Percentiles rank a stretch among this genome's conserved stretches.
Conservation (phyloP, 371 early-diverging fungal species). For the Lichtheimia hyalospora region DNA sequence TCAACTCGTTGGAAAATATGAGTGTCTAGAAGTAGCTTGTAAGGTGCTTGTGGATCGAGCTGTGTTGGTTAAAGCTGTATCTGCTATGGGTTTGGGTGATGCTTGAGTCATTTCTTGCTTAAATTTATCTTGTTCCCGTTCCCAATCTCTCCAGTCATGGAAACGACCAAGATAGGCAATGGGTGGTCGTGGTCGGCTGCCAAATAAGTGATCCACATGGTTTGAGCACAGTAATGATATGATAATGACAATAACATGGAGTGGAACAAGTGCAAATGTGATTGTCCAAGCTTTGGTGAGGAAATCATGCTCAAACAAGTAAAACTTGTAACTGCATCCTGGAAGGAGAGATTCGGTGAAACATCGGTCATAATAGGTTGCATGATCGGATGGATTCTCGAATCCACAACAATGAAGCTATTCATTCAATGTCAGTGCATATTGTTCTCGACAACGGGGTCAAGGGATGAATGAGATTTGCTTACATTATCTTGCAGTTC, state of each 20-base stretch:
- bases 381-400: constrained; percentile 37
- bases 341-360: constrained; percentile 30
- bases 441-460: neutral
- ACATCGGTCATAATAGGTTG: constrained; percentile 23
- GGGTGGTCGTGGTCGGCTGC: constrained; percentile 14
- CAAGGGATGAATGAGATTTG: neutral
- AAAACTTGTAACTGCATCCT: constrained; percentile 30
- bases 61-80: neutral
- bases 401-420: constrained; percentile 37
- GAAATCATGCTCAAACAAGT: constrained; percentile 23
- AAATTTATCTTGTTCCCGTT: constrained; percentile 4
- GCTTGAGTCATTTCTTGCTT: neutral
- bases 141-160: constrained; percentile 19
- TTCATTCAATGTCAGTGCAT: neutral
- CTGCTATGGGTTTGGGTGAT: neutral
- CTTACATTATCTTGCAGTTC: constrained; percentile 24
- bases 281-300: constrained; percentile 20
- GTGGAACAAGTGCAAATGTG: constrained; percentile 22
- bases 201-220: constrained; percentile 22
- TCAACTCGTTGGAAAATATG: no score
- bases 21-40: neutral
- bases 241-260: constrained; percentile 22
- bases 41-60: no score
- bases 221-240: constrained; percentile 21
- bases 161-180: constrained; percentile 21